Conservation (phyloP, 2,329 filamentous ascomycete genomes). For the Alternaria alternata region DNA sequence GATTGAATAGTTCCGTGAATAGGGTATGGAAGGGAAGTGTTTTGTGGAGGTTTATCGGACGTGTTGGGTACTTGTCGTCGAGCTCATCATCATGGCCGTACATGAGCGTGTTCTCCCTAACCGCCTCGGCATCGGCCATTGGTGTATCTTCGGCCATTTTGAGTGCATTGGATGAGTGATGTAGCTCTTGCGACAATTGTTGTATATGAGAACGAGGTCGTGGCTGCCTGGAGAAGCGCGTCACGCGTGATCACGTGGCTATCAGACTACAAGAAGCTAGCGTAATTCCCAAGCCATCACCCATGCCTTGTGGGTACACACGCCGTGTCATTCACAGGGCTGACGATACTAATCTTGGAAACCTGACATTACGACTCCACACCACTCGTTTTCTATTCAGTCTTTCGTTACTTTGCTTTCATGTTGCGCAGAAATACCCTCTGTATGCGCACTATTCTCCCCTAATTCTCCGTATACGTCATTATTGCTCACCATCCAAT, state of each 20-base stretch:
- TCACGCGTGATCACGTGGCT: conserved; percentile 28
- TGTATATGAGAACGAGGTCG: conserved; percentile 11
- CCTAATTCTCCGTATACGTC: conserved; percentile 16
- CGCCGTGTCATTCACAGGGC: conserved; percentile 13
- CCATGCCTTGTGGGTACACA: conserved; percentile 15
- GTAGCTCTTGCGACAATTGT: neutral
- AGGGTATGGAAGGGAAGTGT: conserved; percentile 86
- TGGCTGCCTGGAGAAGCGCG: conserved; percentile 23
- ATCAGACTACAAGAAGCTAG: conserved; percentile 15
- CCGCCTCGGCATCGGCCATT: conserved; percentile 55
- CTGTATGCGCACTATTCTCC: conserved; percentile 12
- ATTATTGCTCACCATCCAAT: conserved; percentile 37
- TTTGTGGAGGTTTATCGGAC: conserved; percentile 79
- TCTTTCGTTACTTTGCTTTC: conserved; percentile 24
- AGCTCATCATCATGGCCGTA: conserved; percentile 58
- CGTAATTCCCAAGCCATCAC: conserved; percentile 2
- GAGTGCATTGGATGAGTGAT: conserved; percentile 20
- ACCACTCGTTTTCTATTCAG: conserved; percentile 18
- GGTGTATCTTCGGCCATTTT: conserved; percentile 40
- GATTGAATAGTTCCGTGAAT: conserved; percentile 81
- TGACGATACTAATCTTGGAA: conserved; percentile 16
- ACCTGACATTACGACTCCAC: conserved; percentile 16
- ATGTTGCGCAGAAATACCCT: conserved; percentile 14
- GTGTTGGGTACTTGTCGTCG: conserved; percentile 71
- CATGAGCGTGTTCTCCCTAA: conserved; percentile 59